Conservation (phyloP, 768 basidiomycete species). For the Lyophyllum atratum region DNA sequence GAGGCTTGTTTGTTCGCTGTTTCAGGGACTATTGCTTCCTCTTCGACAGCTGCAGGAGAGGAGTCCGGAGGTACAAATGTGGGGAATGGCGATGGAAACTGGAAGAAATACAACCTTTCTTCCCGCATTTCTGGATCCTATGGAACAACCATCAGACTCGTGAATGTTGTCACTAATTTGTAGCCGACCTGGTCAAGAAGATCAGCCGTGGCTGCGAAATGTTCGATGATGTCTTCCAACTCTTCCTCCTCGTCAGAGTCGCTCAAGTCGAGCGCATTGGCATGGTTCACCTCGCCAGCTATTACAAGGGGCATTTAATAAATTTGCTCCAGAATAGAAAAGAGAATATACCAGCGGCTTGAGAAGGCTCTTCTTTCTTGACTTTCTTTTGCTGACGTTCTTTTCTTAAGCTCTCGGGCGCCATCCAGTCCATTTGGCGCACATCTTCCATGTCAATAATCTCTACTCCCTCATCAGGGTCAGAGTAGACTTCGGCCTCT, state of each 20-base stretch:
- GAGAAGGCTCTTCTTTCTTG: slow-evolving; percentile 47
- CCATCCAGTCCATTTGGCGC: slow-evolving; percentile 84
- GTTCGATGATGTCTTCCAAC: slow-evolving; percentile 73
- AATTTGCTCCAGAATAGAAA: neutral
- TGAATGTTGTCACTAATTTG: neutral
- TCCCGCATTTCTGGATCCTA: slow-evolving; percentile 51
- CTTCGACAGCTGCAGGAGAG: slow-evolving; percentile 27
- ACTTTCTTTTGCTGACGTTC: slow-evolving; percentile 41
- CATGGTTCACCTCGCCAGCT: slow-evolving; percentile 42
- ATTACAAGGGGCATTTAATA: slow-evolving; percentile 6
- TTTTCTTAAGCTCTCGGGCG: slow-evolving; percentile 70
- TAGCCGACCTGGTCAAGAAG: slow-evolving; percentile 39
- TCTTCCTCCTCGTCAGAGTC: slow-evolving; percentile 81
- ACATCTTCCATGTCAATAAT: slow-evolving; percentile 85
- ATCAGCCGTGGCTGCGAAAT: slow-evolving; percentile 53
- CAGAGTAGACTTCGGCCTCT: slow-evolving; percentile 77
- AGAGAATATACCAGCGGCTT: slow-evolving; percentile 26
- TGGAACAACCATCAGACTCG: neutral
- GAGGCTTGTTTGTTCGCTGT: slow-evolving; percentile 54
- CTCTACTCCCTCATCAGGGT: slow-evolving; percentile 86
- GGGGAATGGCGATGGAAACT: slow-evolving; percentile 88
- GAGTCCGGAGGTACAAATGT: slow-evolving; percentile 51
- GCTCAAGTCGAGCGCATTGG: slow-evolving; percentile 68
- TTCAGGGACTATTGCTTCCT: slow-evolving; percentile 34
- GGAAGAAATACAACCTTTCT: slow-evolving; percentile 84